phyloP scores from a whole-genome alignment of 202 grass and related monocot species.

The Schoenoplectus triqueter region DNA sequence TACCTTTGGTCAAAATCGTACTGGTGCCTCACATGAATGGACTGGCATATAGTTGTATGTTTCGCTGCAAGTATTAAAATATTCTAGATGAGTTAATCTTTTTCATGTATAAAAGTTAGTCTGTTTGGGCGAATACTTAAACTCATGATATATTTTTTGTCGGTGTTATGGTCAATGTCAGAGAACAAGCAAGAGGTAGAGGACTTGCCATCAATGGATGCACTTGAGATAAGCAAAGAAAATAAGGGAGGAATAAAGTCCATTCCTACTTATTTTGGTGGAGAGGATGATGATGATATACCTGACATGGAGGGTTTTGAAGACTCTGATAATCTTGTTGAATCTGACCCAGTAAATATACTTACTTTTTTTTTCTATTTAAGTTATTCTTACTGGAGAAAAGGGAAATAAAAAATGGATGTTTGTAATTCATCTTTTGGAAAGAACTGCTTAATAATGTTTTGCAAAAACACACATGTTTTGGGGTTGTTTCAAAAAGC shows the following conservation, averaged over 20 bases:
- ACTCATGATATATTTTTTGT: constrained; percentile 6
- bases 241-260: constrained; percentile 62
- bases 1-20: not conserved
- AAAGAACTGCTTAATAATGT: not conserved
- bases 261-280: constrained; percentile 70
- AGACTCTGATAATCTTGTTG: constrained; percentile 55
- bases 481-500: not conserved
- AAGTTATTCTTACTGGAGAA: constrained; percentile 18
- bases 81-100: not conserved
- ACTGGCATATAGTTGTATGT: not conserved
- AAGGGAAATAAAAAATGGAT: not conserved
- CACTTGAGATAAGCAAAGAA: constrained; percentile 66
- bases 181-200: constrained; percentile 68
- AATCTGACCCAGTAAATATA: constrained; percentile 57
- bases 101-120: not conserved
- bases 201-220: constrained; percentile 87
- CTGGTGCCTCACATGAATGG: not conserved
- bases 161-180: constrained; percentile 34
- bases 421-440: not conserved
- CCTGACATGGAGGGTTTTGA: constrained; percentile 88
- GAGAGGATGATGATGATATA: constrained; percentile 93
- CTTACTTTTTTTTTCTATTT: constrained; percentile 1
- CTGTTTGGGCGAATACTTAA: not conserved
- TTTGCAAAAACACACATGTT: not conserved
- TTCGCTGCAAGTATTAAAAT: not conserved